Evolutionary conservation across 2,329 filamentous ascomycete species (phyloP).

Genomic region (Trichophyton mentagrophytes): DNA sequence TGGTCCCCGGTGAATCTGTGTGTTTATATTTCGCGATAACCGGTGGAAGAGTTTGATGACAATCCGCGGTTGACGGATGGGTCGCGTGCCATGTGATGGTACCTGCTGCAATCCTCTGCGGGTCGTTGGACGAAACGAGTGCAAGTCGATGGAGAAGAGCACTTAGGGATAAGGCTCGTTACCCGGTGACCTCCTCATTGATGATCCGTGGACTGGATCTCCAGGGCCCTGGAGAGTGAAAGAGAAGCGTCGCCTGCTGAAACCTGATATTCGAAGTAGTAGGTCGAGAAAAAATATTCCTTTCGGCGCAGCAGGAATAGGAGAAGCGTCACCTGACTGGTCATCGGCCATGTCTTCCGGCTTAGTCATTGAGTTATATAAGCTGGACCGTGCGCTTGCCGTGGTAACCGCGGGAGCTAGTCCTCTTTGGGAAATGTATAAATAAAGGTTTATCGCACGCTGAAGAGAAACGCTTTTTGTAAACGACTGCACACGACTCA

Average conservation of each 20-base stretch:
- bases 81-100: constrained; percentile 6
- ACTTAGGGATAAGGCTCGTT: not conserved
- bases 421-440: constrained; percentile 6
- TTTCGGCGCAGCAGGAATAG: not conserved
- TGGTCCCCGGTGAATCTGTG: not conserved
- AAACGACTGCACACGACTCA: not conserved
- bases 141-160: not conserved
- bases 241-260: not conserved
- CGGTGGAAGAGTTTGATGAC: not conserved
- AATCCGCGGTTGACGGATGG: not conserved
- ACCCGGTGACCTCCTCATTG: not conserved
- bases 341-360: not conserved
- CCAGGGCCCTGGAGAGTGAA: not conserved
- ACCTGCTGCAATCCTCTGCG: not conserved
- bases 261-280: not conserved
- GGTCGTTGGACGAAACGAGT: not conserved
- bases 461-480: not conserved
- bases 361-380: not conserved
- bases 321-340: not conserved
- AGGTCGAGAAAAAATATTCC: not conserved
- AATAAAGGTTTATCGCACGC: constrained; percentile 8
- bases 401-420: constrained; percentile 3
- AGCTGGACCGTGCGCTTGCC: not conserved
- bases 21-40: not conserved
- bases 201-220: not conserved